Conservation (phyloP, 148 eudicot species). For the Vaccinium vitisidaea region DNA sequence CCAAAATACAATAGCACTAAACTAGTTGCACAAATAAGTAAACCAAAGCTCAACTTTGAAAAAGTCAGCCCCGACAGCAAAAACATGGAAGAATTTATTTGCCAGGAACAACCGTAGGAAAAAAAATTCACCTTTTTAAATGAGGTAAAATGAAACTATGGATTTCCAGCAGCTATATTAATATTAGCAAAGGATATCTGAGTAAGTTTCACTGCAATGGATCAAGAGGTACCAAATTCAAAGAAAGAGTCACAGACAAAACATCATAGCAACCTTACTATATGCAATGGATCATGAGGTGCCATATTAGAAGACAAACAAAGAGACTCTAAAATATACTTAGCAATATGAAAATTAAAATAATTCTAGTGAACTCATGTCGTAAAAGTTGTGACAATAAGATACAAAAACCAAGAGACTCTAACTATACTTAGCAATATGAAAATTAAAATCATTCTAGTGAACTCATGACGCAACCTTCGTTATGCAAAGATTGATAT, state of each 20-base stretch:
- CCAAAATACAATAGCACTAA: not conserved
- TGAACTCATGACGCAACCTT: not conserved
- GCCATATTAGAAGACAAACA: not conserved
- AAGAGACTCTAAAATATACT: too few species aligned
- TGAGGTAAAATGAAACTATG: not conserved
- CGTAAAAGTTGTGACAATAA: not conserved
- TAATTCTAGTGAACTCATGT: not conserved
- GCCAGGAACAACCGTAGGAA: not conserved
- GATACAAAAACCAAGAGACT: not conserved
- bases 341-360: too few species aligned
- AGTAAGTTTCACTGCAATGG: not conserved
- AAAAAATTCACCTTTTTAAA: not conserved
- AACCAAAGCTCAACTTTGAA: not conserved
- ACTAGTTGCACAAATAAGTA: not conserved
- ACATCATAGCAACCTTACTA: not conserved
- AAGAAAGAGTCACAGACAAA: not conserved
- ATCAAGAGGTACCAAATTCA: conserved; percentile 4
- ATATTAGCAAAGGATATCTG: not conserved
- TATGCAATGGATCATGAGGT: not conserved
- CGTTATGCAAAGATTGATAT: not conserved
- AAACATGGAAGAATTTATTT: not conserved
- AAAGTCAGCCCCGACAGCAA: not conserved
- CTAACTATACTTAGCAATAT: not conserved
- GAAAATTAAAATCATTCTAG: not conserved
- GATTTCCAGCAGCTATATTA: not conserved